Evolutionary conservation across 768 basidiomycete species (phyloP), one percentile per base, ranked within the genome.

Genomic region (Pleurotus platypus): DNA sequence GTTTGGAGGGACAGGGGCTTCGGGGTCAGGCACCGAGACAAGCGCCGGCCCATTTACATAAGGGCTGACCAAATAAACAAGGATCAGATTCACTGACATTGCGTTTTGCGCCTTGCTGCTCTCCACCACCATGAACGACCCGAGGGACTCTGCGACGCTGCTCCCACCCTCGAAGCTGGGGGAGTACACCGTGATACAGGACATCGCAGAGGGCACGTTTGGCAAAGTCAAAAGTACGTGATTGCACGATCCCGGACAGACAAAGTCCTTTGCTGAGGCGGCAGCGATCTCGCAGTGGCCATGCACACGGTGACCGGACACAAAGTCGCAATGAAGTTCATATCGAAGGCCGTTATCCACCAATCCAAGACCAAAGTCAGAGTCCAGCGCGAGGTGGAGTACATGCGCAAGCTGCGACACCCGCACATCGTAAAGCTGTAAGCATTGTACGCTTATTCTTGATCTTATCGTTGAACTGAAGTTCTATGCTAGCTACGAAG

Each of bases 401-500:
- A 97, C 75, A 90, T 99, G 83, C 86, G 93, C 56, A 85, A 92
- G 38, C 83, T 99, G 15, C 79, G 92, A 39, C 97, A 99, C 70
- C 89, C 96, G 0, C 96, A 99, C 69, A 98, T 99, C 70, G 90
- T 98, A 79, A 98, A 98, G 74, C 82, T 98, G 95, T 96, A 69
- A 64, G 83, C 55, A 38, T 40, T 45, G 24, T 35, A 16, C 60
- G 49, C 30, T 48, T 43, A 13, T 2, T 43, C 42, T 2, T 6
- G 6, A 2, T 43, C 8, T 42, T 55, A 50, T 51, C 35, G 57
- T 46, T 63, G 61, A 66, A 46, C 27, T 35, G 45, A 56, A 53
- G 51, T 50, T 59, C n/a, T 30, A 6, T 59, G 46, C 49, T 24
- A 42, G 88, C 60, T 91, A 92, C 66, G 90, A 91, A 68, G 88